Evolutionary conservation across 2,329 filamentous ascomycete species (phyloP), one percentile per base, ranked within the genome.

Genomic region (Zymoseptoria brevis): DNA sequence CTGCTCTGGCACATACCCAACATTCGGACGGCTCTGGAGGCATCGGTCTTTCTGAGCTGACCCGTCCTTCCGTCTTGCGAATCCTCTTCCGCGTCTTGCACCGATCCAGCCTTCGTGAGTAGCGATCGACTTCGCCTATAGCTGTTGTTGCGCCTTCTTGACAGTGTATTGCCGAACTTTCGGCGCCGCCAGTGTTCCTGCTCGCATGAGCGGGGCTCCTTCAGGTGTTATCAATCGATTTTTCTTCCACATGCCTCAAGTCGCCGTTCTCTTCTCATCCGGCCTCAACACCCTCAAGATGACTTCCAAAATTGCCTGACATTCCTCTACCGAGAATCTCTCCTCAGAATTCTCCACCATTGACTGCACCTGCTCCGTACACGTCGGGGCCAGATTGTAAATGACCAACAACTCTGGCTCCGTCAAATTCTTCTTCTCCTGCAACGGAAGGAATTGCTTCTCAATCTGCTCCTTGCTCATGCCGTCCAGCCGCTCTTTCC

Each of bases 301-400:
- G 19, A 65, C 63, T 45, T 72, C 64, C 45, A 72, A 61, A 21
- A 74, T 62, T 24, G 64, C 49, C 56, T 70, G 64, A 63, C 68
- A 68, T 61, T 74, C 70, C 52, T 73, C 70, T 0, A 58, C 57
- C 1, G 67, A 67, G 29, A 71, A 73, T 29, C 72, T 59, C 21
- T 69, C 69, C 50, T 73, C 72, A 30, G 63, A 60, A 57, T 70
- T 69, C 62, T 73, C 72, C 30, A 74, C 67, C 67, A 73, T 72
- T 9, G 71, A 69, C 62, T 72, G 64, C 57, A 74, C 56, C 61
- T 71, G 67, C 62, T 72, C 68, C 11, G 69, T 59, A 21, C 66
- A 64, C 55, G 62, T 62, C 41, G 72, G 72, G 50, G 71, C 69
- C 45, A 68, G 65, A 55, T 74, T 74, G 52, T 68, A 66, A 8